These are phyloP conservation scores for Pyrenophora tritici-repentis DNA, from an alignment of 2,329 filamentous ascomycete species.

Conservation along the genomic window DNA sequence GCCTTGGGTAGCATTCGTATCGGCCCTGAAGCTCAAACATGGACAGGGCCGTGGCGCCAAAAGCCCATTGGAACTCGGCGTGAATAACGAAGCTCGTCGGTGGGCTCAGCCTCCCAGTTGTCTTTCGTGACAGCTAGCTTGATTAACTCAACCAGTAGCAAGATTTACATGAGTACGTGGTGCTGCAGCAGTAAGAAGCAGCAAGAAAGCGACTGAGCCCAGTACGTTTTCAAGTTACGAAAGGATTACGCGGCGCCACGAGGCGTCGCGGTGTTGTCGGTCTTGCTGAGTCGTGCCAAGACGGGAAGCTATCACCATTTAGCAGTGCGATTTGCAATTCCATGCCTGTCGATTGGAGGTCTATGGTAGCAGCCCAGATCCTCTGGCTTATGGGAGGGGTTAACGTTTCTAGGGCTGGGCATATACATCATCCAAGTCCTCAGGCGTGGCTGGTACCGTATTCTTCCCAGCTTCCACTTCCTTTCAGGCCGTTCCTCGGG, in stretches of 20 bases:
- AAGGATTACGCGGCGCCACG: conserved; percentile 4
- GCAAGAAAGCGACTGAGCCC: neutral
- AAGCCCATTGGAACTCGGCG: conserved; percentile 6
- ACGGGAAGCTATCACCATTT: neutral
- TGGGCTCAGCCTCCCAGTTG: conserved; percentile 7
- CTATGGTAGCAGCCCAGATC: no score
- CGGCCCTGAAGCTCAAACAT: conserved; percentile 6
- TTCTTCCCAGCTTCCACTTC: no score
- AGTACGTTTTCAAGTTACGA: neutral
- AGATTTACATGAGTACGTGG: no score
- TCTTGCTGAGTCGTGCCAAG: neutral
- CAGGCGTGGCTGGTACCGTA: no score
- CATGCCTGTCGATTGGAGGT: no score
- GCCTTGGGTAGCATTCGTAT: neutral
- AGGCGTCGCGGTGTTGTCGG: neutral
- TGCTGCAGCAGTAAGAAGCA: no score
- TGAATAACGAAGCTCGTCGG: conserved; percentile 3
- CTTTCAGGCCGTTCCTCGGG: no score
- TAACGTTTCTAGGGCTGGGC: no score
- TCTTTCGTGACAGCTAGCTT: neutral
- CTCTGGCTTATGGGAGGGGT: no score
- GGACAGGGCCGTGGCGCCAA: neutral
- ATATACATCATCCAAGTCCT: no score
- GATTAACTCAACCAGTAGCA: no score
- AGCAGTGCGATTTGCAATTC: neutral